A percentile compares a stretch with the other conserved stretches of the same genome.
phyloP scores from a whole-genome alignment of 2,329 filamentous ascomycete genomes.

The Penicillium corylophilum region DNA sequence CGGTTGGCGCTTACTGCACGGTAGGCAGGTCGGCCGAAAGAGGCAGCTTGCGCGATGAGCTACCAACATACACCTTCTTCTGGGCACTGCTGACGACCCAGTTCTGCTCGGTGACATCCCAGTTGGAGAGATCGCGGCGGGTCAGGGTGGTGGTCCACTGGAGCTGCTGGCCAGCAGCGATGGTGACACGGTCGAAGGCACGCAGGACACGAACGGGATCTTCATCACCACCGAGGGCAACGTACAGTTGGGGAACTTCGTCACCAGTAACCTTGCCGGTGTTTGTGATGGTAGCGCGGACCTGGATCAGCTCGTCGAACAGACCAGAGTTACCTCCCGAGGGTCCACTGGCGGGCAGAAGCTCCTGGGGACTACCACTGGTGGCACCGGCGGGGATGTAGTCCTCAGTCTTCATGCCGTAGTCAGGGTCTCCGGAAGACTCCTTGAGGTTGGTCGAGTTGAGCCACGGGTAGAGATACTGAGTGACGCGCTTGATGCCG shows the following conservation, averaged over 20 bases:
- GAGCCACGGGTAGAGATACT: constrained; percentile 65
- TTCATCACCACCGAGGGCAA: constrained; percentile 74
- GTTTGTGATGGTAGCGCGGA: constrained; percentile 53
- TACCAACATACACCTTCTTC: constrained; percentile 62
- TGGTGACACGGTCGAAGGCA: constrained; percentile 74
- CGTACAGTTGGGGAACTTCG: constrained; percentile 62
- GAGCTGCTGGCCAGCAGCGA: constrained; percentile 66
- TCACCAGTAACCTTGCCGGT: constrained; percentile 50
- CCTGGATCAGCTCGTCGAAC: constrained; percentile 51
- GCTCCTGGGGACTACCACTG: constrained; percentile 56
- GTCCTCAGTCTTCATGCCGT: constrained; percentile 51
- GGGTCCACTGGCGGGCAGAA: constrained; percentile 57
- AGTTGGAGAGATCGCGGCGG: constrained; percentile 81
- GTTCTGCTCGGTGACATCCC: constrained; percentile 77
- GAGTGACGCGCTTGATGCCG: constrained; percentile 49
- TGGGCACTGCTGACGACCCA: constrained; percentile 66
- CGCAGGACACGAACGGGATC: constrained; percentile 69
- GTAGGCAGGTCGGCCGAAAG: constrained; percentile 43
- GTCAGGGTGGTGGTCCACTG: constrained; percentile 69
- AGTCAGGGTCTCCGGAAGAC: constrained; percentile 54
- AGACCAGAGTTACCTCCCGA: constrained; percentile 60
- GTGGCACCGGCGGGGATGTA: constrained; percentile 53
- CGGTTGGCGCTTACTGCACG: constrained; percentile 18
- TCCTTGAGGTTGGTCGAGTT: constrained; percentile 57
- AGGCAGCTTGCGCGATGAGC: constrained; percentile 57